Base-by-base conservation (phyloP, 176 grass and related monocot genomes). In the Oryza nivara region DNA sequence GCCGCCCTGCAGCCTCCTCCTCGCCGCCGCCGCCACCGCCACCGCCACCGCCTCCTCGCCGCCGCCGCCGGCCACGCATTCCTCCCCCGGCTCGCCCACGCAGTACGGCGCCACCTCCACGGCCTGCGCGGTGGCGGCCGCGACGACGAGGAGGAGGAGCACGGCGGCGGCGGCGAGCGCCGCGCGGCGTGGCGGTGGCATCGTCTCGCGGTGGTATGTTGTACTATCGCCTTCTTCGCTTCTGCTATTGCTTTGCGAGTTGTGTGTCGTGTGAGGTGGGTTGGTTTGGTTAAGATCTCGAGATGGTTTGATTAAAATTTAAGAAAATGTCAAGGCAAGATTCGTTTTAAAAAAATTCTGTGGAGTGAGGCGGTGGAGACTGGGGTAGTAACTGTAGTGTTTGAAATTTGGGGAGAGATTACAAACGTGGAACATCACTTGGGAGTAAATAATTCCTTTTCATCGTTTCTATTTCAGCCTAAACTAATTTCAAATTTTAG, bases 1-100 rank as follows among this genome's bases (percentile, higher is more conserved):
- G 12, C 20, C 0, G 2, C n/a, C n/a, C 30, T 87, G 80, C 75
- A 83, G 63, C 84, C 89, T 87, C 84, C 88, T 83, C 68, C 47
- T 41, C 45, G 36, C 63, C 6, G 6, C 51, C 0, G 7, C 13
- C 17, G 43, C 9, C 41, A 5, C 47, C 68, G 43, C 9, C 41
- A 5, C 47, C 68, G 35, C 66, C 20, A 44, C 43, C 43, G 1
- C 11, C 13, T 23, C 54, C 9, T 10, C 41, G 8, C 47, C 60
- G 46, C 66, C 12, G 35, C 34, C 68, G 34, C 16, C 68, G 34
- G 60, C 67, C 32, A 7, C 61, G 68, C 85, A 76, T 35, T 78
- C 80, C 84, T 75, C 89, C 84, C 68, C 80, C 40, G 13, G 11
- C 47, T 28, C 26, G 49, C 47, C 79, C 12, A 28, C 47, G 56